Conservation (phyloP, 2,329 filamentous ascomycete species). For the Monilinia aucupariae region DNA sequence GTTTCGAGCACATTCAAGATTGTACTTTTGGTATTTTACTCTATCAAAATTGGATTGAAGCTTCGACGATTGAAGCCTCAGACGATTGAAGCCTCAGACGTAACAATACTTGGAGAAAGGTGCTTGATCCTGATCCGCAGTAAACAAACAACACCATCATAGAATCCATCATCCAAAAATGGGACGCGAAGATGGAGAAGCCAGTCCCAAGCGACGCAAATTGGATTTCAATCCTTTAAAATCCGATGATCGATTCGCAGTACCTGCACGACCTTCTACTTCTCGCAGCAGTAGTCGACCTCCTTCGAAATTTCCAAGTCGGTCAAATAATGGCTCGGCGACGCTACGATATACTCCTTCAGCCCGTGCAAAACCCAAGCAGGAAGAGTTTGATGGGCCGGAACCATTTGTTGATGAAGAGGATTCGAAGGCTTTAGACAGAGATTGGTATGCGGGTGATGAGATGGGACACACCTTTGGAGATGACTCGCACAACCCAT, state of each 20-base stretch:
- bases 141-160: conserved; percentile 5
- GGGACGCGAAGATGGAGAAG: conserved; percentile 37
- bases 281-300: conserved; percentile 29
- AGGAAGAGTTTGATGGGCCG: conserved; percentile 55
- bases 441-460: conserved; percentile 89
- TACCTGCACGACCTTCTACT: conserved; percentile 29
- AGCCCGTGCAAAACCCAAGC: conserved; percentile 42
- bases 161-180: conserved; percentile 29
- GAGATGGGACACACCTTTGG: conserved; percentile 81
- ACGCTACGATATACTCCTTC: conserved; percentile 36
- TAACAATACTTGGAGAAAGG: background rate
- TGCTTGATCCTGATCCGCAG: background rate
- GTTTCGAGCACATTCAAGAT: background rate
- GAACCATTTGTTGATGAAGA: conserved; percentile 59
- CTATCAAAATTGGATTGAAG: background rate
- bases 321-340: conserved; percentile 30
- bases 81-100: no score
- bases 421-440: conserved; percentile 70
- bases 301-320: conserved; percentile 38
- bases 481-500: conserved; percentile 89
- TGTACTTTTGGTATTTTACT: background rate
- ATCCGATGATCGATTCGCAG: conserved; percentile 51
- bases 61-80: no score
- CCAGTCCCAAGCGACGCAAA: conserved; percentile 59
- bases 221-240: conserved; percentile 54